Conservation (phyloP, 305 asterid species). For the Fraxinus angustifolia region DNA sequence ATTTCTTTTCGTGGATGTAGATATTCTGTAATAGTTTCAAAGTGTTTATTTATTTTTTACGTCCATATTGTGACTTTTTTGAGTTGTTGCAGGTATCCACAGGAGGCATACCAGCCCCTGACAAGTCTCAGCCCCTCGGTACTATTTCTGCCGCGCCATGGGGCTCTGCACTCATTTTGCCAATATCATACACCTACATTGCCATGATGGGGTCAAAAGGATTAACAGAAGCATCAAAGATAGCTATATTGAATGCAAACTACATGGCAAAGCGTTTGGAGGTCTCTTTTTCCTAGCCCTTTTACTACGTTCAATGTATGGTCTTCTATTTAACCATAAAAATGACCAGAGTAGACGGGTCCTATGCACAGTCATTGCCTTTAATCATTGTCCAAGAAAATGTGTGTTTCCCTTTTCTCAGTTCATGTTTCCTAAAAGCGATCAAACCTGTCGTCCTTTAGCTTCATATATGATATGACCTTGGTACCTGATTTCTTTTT, state of each 20-base stretch:
- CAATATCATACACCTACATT: slow-evolving; percentile 90
- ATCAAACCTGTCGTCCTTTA: background rate
- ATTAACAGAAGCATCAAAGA: slow-evolving; percentile 92
- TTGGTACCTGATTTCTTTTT: background rate
- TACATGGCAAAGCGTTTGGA: slow-evolving; percentile 95
- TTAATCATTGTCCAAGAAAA: background rate
- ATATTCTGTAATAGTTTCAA: background rate
- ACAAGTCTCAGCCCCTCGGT: slow-evolving; percentile 72
- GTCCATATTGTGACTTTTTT: background rate
- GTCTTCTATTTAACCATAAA: background rate
- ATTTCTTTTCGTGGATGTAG: background rate
- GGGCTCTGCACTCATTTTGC: slow-evolving; percentile 97
- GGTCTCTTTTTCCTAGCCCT: slow-evolving; percentile 37
- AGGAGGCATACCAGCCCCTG: slow-evolving; percentile 67
- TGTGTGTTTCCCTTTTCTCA: background rate
- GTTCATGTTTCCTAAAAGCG: background rate
- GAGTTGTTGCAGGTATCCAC: slow-evolving; percentile 32
- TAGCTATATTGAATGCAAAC: slow-evolving; percentile 90
- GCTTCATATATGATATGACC: background rate
- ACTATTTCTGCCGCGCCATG: slow-evolving; percentile 98
- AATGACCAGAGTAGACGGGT: background rate
- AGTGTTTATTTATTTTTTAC: background rate
- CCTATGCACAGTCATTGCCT: background rate
- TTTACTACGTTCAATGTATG: background rate
- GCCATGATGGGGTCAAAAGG: slow-evolving; percentile 97